A percentile compares a stretch with the other conserved stretches of the same genome.
Conservation (phyloP, 2,329 filamentous ascomycete species). For the Biscogniauxia sp. region DNA sequence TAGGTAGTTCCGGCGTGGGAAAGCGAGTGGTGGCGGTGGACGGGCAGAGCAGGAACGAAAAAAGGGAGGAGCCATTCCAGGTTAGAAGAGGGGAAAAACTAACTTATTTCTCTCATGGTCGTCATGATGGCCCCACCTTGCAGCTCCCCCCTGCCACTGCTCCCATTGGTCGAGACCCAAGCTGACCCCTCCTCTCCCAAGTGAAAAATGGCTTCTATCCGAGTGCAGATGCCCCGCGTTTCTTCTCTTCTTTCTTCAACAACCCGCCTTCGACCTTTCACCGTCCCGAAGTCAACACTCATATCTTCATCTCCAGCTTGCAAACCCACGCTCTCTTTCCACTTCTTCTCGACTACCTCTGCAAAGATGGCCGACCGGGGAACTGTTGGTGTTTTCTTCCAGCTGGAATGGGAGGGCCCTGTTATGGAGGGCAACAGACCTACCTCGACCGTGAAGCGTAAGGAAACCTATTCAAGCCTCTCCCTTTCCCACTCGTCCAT, state of each 20-base stretch:
- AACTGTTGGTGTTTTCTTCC: constrained; percentile 42
- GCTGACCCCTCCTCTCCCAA: not conserved
- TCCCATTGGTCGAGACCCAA: not conserved
- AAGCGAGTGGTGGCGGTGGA: not conserved
- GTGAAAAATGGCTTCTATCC: not conserved
- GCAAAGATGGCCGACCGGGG: not conserved
- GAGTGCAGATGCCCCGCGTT: not conserved
- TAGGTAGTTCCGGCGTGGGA: not conserved
- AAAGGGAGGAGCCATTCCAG: not conserved
- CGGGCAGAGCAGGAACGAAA: not conserved
- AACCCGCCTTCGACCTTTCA: not conserved
- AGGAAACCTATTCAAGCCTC: constrained; percentile 34
- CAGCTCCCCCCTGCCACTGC: not conserved
- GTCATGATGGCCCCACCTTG: not conserved
- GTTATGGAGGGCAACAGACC: constrained; percentile 59
- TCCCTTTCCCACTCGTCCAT: constrained; percentile 7
- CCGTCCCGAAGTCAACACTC: not conserved
- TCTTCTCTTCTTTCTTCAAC: not conserved
- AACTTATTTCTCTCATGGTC: not conserved
- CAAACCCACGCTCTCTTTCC: not conserved
- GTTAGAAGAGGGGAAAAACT: not conserved
- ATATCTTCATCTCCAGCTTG: not conserved
- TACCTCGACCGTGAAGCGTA: constrained; percentile 59
- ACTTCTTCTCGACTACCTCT: constrained; percentile 43
- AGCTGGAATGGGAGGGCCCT: constrained; percentile 67